phyloP scores from a whole-genome alignment of 73 alveolate genomes.

The Paraurostyla sp. region DNA sequence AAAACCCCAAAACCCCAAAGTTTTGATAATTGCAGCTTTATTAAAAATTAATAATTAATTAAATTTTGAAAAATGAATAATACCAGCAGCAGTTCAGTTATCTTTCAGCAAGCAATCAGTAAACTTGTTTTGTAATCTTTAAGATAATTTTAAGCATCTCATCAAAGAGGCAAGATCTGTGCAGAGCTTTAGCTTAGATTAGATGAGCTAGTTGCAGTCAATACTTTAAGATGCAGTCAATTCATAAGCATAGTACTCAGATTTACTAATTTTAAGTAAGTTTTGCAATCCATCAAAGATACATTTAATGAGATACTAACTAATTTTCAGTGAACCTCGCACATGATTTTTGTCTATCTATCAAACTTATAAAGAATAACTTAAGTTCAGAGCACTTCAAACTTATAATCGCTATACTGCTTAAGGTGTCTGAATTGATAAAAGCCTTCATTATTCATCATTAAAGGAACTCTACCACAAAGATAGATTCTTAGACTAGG shows the following conservation, averaged over 20 bases:
- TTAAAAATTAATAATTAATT: too few relatives aligned
- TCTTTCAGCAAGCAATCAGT: too few relatives aligned
- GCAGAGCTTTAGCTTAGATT: neutral
- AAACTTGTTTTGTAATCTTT: too few relatives aligned
- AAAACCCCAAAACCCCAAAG: too few relatives aligned
- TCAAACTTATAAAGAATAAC: neutral
- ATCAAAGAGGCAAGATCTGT: neutral
- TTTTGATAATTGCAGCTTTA: too few relatives aligned
- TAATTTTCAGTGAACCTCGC: neutral
- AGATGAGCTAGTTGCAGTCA: neutral
- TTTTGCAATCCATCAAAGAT: neutral
- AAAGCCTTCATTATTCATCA: neutral
- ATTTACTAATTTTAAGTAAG: slow-evolving; percentile 29
- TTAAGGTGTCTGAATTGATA: neutral
- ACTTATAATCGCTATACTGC: neutral
- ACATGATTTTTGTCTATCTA: neutral
- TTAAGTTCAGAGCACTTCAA: neutral
- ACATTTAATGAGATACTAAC: neutral
- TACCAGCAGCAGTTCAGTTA: too few relatives aligned
- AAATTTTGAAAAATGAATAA: too few relatives aligned
- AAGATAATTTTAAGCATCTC: neutral
- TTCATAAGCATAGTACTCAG: neutral
- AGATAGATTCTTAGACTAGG: neutral
- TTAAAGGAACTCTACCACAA: neutral
- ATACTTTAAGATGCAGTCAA: neutral